Evolutionary conservation across 164 flowering plant genomes (phyloP), one percentile per base, ranked within the genome.

Genomic region (Annona squamosa): DNA sequence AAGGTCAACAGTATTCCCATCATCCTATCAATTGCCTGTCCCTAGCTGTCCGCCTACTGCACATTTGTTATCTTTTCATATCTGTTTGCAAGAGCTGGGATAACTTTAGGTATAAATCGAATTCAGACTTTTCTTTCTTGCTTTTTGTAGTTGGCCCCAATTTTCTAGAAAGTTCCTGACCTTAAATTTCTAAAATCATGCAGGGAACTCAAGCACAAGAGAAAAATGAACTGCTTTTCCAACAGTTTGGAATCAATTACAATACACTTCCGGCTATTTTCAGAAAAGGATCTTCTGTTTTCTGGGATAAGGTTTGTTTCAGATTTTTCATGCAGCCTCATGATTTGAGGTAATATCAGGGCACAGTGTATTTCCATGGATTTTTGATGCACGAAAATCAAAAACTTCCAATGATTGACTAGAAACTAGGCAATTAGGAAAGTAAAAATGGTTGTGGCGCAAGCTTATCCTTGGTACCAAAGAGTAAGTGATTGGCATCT

Each of bases 171-270:
- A 26, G 37, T 26, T 26, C 37, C 37, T 26, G 37, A 26, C 9
- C 59, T 52, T 52, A 12, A 5, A 46, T 37, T 42, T 68, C 56
- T 77, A 10, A 57, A 16, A 16, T 63, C 52, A 4, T 81, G 56
- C 78, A 88, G 95, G 94, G 96, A 68, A 88, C 98, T 70, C 94
- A 83, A 81, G 42, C 92, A 62, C 85, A 43, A 65, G 91, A 94
- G 73, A 91, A 91, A 80, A 84, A 84, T 77, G 87, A 83, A 69
- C 52, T 91, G 65, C 90, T 93, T 59, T 56, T 65, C 56, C 75
- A 80, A 74, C 78, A 81, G 67, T 84, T 88, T 62, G 81, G 83
- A 37, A 84, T 87, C 47, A 82, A 85, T 67, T 91, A 90, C 82
- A 77, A 75, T 37, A 64, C 48, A 10, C 80, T 87, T 48, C 89